These are phyloP conservation scores for Candida bentonensis DNA, from an alignment of 805 yeast species.

Conservation along the genomic window DNA sequence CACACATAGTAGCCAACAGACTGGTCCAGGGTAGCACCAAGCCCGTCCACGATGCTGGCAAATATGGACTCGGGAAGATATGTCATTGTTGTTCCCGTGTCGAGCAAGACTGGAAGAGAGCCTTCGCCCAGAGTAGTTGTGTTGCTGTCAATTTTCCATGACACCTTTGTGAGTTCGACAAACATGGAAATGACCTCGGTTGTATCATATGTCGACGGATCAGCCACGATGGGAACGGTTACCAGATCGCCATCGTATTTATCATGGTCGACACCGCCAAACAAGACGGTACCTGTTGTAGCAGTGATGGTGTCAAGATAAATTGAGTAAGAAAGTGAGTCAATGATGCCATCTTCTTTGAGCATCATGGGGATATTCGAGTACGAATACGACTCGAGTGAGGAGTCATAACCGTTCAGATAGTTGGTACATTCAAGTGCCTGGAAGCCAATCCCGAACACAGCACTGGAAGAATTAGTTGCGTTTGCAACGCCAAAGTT, in stretches of 20 bases:
- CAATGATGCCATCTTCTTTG: constrained; percentile 30
- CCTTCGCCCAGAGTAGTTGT: not conserved
- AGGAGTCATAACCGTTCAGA: not conserved
- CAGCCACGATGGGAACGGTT: constrained; percentile 14
- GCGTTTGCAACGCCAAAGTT: constrained; percentile 56
- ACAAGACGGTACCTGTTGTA: constrained; percentile 36
- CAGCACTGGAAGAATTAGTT: constrained; percentile 48
- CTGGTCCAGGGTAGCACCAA: constrained; percentile 7
- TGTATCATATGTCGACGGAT: constrained; percentile 1
- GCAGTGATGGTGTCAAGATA: constrained; percentile 28
- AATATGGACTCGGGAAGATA: constrained; percentile 26
- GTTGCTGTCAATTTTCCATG: not conserved
- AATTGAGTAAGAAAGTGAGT: constrained; percentile 30
- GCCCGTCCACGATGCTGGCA: constrained; percentile 5
- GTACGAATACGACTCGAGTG: constrained; percentile 22
- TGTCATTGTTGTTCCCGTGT: constrained; percentile 39
- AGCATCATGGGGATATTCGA: constrained; percentile 48
- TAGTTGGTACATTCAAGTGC: constrained; percentile 17
- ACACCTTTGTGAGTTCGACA: not conserved
- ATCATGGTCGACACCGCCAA: constrained; percentile 56
- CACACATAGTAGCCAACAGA: constrained; percentile 3
- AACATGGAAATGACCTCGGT: not conserved
- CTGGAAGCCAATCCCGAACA: constrained; percentile 21
- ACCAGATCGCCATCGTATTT: constrained; percentile 38
- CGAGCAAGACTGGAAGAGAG: constrained; percentile 19